Evolutionary conservation across 306 rosid species (phyloP).

Genomic region (Lupinus albus): DNA sequence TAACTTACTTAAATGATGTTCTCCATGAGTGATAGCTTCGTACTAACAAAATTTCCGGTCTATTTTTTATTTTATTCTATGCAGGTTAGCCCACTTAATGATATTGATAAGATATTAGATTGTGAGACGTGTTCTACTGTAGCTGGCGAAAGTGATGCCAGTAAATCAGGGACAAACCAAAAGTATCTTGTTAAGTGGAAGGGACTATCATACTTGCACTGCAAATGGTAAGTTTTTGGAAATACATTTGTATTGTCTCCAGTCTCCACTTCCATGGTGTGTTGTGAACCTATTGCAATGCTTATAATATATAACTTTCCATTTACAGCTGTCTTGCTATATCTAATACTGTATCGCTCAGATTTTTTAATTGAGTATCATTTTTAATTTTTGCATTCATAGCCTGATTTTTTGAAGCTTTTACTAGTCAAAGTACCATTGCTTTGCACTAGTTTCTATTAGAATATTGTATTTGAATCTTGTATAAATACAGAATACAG

Average conservation of each 20-base stretch:
- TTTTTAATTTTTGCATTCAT: neutral
- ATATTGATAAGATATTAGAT: slow-evolving; percentile 88
- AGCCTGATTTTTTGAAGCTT: neutral
- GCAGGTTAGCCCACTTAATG: slow-evolving; percentile 93
- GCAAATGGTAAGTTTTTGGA: slow-evolving; percentile 71
- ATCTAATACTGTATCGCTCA: slow-evolving; percentile 14
- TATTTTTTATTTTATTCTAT: slow-evolving; percentile 37
- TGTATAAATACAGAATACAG: too few species aligned
- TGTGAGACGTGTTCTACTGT: slow-evolving; percentile 91
- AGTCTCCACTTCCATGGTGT: slow-evolving; percentile 9
- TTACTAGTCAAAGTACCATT: too few species aligned
- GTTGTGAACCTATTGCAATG: slow-evolving; percentile 27
- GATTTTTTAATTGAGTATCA: slow-evolving; percentile 11
- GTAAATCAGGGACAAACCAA: slow-evolving; percentile 76
- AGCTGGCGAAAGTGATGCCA: slow-evolving; percentile 69
- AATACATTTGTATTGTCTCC: slow-evolving; percentile 23
- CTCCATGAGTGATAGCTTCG: slow-evolving; percentile 29
- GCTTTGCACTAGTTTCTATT: too few species aligned
- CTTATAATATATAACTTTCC: slow-evolving; percentile 29
- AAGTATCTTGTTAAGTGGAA: slow-evolving; percentile 97
- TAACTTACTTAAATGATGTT: slow-evolving; percentile 28
- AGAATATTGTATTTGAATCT: too few species aligned
- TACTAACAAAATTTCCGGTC: slow-evolving; percentile 16
- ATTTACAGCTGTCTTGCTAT: neutral
- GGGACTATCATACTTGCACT: slow-evolving; percentile 86